Percentiles rank a stretch among this genome's conserved stretches.
Evolutionary conservation across 345 rosid genomes (phyloP).

Genomic region (Gossypium anomalum): DNA sequence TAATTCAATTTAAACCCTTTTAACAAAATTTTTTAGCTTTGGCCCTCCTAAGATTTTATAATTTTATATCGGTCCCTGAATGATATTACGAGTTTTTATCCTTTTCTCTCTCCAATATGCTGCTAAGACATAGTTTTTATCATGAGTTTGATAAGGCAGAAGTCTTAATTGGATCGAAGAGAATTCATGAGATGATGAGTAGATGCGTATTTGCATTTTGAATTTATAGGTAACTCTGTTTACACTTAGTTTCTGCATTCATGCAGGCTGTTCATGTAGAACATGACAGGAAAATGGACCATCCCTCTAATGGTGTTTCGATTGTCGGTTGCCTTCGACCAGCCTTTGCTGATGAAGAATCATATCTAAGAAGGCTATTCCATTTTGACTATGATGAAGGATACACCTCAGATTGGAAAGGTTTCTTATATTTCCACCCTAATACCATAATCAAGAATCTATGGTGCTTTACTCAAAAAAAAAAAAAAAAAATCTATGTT

Average conservation of each 20-base stretch:
- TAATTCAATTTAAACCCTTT: no score
- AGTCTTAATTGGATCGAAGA: not conserved
- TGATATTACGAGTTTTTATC: not conserved
- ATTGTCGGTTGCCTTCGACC: conserved; percentile 83
- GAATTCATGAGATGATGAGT: not conserved
- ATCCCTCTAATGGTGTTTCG: conserved; percentile 88
- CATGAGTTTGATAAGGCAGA: not conserved
- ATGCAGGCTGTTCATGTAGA: conserved; percentile 54
- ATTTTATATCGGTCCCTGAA: no score
- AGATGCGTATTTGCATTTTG: not conserved
- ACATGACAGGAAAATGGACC: conserved; percentile 56
- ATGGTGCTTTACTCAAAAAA: not conserved
- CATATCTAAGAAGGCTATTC: conserved; percentile 61
- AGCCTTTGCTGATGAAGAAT: conserved; percentile 72
- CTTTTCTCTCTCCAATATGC: not conserved
- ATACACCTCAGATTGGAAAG: conserved; percentile 56
- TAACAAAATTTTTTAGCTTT: no score
- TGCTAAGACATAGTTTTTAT: not conserved
- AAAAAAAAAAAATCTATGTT: not conserved
- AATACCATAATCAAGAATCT: not conserved
- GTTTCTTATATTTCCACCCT: conserved; percentile 28
- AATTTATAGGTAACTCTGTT: not conserved
- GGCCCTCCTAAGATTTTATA: no score
- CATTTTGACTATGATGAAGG: conserved; percentile 50
- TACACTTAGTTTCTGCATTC: conserved; percentile 16